phyloP scores from a whole-genome alignment of 371 early-diverging fungal species.

The Lichtheimia hyalospora region DNA sequence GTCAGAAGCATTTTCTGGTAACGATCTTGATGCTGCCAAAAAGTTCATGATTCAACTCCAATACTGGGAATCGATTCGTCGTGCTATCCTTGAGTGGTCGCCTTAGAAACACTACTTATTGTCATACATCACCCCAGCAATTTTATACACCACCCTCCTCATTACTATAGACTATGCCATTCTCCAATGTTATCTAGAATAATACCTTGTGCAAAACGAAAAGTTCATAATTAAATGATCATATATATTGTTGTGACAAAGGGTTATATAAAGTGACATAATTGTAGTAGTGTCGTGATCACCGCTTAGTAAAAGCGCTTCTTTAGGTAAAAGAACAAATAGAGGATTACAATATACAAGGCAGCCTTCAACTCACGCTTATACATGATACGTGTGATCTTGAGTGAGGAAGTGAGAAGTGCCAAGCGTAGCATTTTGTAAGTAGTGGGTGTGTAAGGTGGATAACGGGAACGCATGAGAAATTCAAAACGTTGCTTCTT shows the following conservation, averaged over 20 bases:
- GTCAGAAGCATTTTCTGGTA: conserved; percentile 47
- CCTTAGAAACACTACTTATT: conserved; percentile 47
- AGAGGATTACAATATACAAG: conserved; percentile 6
- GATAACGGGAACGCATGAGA: conserved; percentile 52
- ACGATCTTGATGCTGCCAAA: conserved; percentile 58
- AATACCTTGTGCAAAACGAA: too few relatives aligned
- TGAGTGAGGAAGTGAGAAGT: conserved; percentile 32
- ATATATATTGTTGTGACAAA: neutral
- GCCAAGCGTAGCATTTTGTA: conserved; percentile 31
- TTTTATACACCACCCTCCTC: too few relatives aligned
- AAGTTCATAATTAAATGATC: neutral
- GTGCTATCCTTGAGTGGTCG: conserved; percentile 64
- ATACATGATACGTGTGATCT: conserved; percentile 27
- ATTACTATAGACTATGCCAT: too few relatives aligned
- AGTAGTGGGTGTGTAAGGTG: conserved; percentile 57
- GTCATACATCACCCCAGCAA: too few relatives aligned
- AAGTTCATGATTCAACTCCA: conserved; percentile 62
- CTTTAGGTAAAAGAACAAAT: conserved; percentile 9
- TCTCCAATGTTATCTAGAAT: too few relatives aligned
- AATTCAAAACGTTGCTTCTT: conserved; percentile 46
- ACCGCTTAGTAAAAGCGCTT: conserved; percentile 5
- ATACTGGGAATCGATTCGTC: conserved; percentile 68
- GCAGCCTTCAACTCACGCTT: conserved; percentile 11
- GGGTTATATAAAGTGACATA: too few relatives aligned
- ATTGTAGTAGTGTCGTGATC: neutral